Base-by-base conservation (phyloP, 495 filamentous ascomycete genomes). In the Schizothecium vesticola region DNA sequence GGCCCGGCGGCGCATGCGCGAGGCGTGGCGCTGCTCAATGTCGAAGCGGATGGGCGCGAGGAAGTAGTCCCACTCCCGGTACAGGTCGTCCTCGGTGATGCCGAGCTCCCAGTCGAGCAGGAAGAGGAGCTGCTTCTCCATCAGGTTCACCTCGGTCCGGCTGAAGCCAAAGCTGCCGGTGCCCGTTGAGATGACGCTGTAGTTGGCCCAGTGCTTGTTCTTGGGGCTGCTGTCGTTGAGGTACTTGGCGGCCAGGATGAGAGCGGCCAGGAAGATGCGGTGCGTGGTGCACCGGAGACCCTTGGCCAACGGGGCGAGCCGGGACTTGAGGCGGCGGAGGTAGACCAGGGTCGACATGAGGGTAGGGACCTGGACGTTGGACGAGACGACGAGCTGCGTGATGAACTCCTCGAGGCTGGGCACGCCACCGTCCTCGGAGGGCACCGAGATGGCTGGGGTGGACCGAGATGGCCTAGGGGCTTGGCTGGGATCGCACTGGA, bases 121-220 rank as follows among this genome's bases (percentile, higher is more conserved):
- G 83, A 91, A 94, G 55, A 98, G 88, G 31, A 98, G 86, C 79
- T 98, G 94, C 83, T 95, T 95, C 84, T 98, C 94, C 94, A 98
- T 98, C 61, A 97, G 85, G 82, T 97, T 98, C 68, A 98, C 94
- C 81, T 98, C 94, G 22, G 92, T 94, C 59, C 93, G 83, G 60
- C 88, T 93, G 84, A 98, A 99, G 69, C 94, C 91, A 77, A 98
- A 99, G 65, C 82, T 87, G 59, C 91, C 90, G 76, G 81, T 90
- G 60, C 89, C 89, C 22, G 69, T 73, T 56, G 67, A 69, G 71
- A 89, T 87, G 67, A 95, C 88, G 63, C 91, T 94, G 84, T 98
- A 99, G 67, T 86, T 88, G 28, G 95, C 93, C 95, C 95, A 99
- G 84, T 99, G 95, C 88, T 97, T 98, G 86, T 99, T 99, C 89